Base-by-base conservation (phyloP, 768 basidiomycete species). In the Dentipellis fragilis region DNA sequence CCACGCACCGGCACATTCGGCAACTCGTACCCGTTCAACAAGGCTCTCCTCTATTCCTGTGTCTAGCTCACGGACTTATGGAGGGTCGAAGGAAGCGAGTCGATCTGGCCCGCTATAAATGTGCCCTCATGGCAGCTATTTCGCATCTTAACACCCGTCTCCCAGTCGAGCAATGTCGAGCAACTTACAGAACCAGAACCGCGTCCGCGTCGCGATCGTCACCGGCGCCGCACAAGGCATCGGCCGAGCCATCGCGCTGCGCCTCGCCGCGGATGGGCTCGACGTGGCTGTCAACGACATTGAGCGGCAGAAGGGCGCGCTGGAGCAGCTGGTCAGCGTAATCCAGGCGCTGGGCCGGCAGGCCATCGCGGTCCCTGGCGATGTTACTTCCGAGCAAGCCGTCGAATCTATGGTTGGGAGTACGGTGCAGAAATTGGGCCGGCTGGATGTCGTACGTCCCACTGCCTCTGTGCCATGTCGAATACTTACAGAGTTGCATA, bases 271-370 rank as follows among this genome's bases (percentile, higher is more conserved):
- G 6, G 70, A 73, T 22, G 73, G 73, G 0, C 70, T 67, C 38
- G 68, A 73, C 23, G 51, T 73, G 11, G 69, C 60, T 0, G 51
- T 73, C 17, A 73, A 69, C 58, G 71, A 73, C 54, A 55, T 73
- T 16, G 51, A 57, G 0, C 37, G 12, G 34, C 42, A 45, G 42
- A 57, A 29, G 2, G n/a, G 16, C 2, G 52, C 51, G 14, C 49
- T 59, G 12, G 58, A 40, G 9, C 12, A 22, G 9, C 19, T 54
- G 4, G 12, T 42, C 7, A 29, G 45, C 14, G n/a, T 23, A 38
- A 59, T 61, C 16, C 17, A 54, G 39, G 34, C 14, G 11, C 55
- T 54, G 36, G 60, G 60, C 10, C 52, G 52, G 21, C 51, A 38
- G 35, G 17, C 53, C 5, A n/a, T 54, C 45, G 45, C 46, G 12